These are phyloP conservation scores for Rhizopus arrhizus DNA, from an alignment of 371 early-diverging fungal species.

Conservation along the genomic window DNA sequence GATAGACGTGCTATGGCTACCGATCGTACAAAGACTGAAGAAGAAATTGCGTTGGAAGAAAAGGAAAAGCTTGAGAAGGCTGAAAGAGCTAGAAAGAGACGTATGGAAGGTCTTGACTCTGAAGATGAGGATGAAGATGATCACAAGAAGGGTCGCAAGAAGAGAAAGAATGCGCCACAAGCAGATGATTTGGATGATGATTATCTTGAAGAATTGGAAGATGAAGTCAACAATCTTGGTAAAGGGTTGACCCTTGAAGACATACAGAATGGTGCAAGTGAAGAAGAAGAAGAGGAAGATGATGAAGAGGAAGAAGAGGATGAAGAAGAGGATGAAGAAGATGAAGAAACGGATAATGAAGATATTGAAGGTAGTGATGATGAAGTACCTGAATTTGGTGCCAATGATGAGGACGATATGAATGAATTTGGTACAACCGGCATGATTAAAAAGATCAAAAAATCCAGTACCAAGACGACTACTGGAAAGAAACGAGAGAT, in stretches of 20 bases:
- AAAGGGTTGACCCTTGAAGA: slow-evolving; percentile 56
- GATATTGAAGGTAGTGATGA: slow-evolving; percentile 44
- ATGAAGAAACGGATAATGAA: slow-evolving; percentile 41
- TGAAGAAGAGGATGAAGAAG: slow-evolving; percentile 56
- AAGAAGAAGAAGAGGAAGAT: slow-evolving; percentile 40
- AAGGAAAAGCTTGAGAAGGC: slow-evolving; percentile 81
- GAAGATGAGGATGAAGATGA: slow-evolving; percentile 66
- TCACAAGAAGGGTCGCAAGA: slow-evolving; percentile 48
- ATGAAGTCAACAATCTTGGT: slow-evolving; percentile 41
- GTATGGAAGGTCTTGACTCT: slow-evolving; percentile 84
- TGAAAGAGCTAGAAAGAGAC: slow-evolving; percentile 80
- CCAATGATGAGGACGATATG: slow-evolving; percentile 59
- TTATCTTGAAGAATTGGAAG: slow-evolving; percentile 55
- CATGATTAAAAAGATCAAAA: slow-evolving; percentile 38
- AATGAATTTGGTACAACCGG: slow-evolving; percentile 44
- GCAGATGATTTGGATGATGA: slow-evolving; percentile 88
- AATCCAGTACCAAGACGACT: slow-evolving; percentile 20
- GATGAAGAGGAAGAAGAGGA: slow-evolving; percentile 51
- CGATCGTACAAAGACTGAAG: slow-evolving; percentile 92
- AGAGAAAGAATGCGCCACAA: slow-evolving; percentile 57
- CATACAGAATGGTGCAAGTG: slow-evolving; percentile 45
- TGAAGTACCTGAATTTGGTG: slow-evolving; percentile 24
- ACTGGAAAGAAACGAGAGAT: slow-evolving; percentile 53
- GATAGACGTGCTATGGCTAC: slow-evolving; percentile 88
- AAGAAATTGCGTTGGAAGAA: slow-evolving; percentile 87